Percentiles rank a stretch among this genome's conserved stretches.
These are phyloP conservation scores for Paracoccidioides brasiliensis DNA, from an alignment of 2,329 filamentous ascomycete genomes.

Conservation along the genomic window DNA sequence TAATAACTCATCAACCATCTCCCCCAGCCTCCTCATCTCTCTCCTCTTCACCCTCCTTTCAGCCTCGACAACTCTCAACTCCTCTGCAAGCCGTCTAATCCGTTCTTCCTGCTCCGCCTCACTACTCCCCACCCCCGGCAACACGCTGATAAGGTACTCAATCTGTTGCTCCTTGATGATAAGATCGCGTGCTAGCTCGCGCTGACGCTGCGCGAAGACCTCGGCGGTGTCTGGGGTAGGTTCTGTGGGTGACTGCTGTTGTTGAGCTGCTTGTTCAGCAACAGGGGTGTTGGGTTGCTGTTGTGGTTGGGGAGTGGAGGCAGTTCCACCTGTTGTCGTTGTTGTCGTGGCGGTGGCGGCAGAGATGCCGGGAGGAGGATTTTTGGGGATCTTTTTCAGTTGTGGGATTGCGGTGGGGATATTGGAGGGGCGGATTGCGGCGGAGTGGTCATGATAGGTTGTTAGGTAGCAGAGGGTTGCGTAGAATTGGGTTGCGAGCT, in stretches of 20 bases:
- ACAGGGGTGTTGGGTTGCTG: conserved; percentile 3
- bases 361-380: conserved; percentile 17
- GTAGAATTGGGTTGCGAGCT: conserved; percentile 40
- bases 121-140: conserved; percentile 34
- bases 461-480: conserved; percentile 37
- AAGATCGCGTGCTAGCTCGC: conserved; percentile 36
- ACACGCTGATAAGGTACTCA: conserved; percentile 33
- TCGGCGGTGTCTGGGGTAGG: conserved; percentile 29
- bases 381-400: conserved; percentile 31
- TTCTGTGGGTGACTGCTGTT: conserved; percentile 8
- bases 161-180: conserved; percentile 40
- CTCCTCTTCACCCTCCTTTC: conserved; percentile 29
- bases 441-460: conserved; percentile 34
- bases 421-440: conserved; percentile 21
- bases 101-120: conserved; percentile 33
- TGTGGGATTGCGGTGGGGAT: conserved; percentile 23
- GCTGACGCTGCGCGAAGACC: conserved; percentile 32
- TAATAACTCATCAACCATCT: conserved; percentile 31
- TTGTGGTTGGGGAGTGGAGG: neutral
- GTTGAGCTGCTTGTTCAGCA: conserved; percentile 7
- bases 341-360: conserved; percentile 21
- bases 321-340: conserved; percentile 4
- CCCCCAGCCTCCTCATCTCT: conserved; percentile 30
- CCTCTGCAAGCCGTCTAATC: conserved; percentile 31
- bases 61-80: conserved; percentile 33